A percentile compares a stretch with the other conserved stretches of the same genome.
phyloP scores from a whole-genome alignment of 805 yeast genomes.

The Candida anglica region DNA sequence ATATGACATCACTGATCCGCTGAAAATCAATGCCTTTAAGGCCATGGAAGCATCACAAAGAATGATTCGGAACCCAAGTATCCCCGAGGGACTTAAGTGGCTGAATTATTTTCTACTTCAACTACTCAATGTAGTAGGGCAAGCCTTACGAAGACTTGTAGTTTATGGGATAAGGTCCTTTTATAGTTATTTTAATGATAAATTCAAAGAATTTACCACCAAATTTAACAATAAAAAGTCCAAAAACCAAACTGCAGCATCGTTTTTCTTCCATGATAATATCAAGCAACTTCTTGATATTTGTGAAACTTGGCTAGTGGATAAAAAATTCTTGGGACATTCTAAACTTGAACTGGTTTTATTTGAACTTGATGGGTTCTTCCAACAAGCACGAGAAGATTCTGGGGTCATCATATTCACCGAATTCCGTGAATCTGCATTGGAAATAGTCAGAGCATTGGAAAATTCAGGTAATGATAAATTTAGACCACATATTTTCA shows the following conservation, averaged over 20 bases:
- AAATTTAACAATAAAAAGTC: conserved; percentile 57
- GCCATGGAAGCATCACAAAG: conserved; percentile 68
- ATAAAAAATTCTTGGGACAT: conserved; percentile 51
- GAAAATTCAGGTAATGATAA: conserved; percentile 29
- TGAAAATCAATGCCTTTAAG: conserved; percentile 62
- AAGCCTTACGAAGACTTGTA: conserved; percentile 60
- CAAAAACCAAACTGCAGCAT: conserved; percentile 57
- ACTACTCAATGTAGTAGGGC: conserved; percentile 68
- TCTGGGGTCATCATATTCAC: conserved; percentile 86
- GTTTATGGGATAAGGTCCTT: conserved; percentile 83
- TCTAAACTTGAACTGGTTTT: conserved; percentile 64
- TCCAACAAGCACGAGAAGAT: conserved; percentile 18
- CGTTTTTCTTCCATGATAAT: conserved; percentile 52
- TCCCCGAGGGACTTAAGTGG: conserved; percentile 75
- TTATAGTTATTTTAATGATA: conserved; percentile 59
- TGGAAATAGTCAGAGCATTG: conserved; percentile 71
- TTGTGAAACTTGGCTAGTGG: conserved; percentile 41
- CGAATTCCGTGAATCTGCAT: conserved; percentile 84
- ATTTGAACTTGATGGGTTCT: conserved; percentile 39
- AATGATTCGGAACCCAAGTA: conserved; percentile 46
- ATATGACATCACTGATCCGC: conserved; percentile 63
- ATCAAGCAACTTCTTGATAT: conserved; percentile 41
- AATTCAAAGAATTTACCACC: conserved; percentile 52
- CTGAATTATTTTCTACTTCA: conserved; percentile 58
- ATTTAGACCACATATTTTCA: conserved; percentile 76